Conservation (phyloP, 441 rosid species). For the Syzygium malaccense region DNA sequence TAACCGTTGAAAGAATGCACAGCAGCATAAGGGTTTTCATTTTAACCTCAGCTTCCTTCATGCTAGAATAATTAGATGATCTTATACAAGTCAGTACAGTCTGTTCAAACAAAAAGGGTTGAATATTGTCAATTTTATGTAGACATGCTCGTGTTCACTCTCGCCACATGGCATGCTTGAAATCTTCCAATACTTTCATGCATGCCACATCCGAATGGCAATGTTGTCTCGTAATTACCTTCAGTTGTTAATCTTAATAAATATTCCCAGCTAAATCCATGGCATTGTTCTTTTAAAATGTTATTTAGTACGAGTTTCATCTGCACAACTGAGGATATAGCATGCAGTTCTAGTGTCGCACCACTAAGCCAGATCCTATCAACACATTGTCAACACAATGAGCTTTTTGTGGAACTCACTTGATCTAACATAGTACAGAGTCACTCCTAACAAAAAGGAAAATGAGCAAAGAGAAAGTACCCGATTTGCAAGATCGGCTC, state of each 20-base stretch:
- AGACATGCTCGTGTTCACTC: not conserved
- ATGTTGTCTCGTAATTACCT: not conserved
- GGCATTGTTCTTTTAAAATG: not conserved
- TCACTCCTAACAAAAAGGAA: not conserved
- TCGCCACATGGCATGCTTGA: not conserved
- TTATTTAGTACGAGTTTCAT: not conserved
- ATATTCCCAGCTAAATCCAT: not conserved
- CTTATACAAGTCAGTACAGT: not conserved
- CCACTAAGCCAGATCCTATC: not conserved
- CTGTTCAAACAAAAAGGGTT: not conserved
- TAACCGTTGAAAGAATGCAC: not conserved
- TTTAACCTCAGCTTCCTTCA: not conserved
- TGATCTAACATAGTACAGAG: not conserved
- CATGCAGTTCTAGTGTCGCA: not conserved
- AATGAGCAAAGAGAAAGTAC: constrained; percentile 11
- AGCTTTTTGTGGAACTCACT: not conserved
- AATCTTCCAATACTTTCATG: not conserved
- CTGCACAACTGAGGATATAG: not conserved
- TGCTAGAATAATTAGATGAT: not conserved
- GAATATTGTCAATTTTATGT: not conserved
- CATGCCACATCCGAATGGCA: not conserved
- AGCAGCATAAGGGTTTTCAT: not conserved
- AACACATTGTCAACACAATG: not conserved
- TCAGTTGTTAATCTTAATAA: not conserved
- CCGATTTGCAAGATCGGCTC: constrained; percentile 59